These are phyloP conservation scores for Penicillium psychrosexuale DNA, from an alignment of 2,329 filamentous ascomycete species.

Conservation along the genomic window DNA sequence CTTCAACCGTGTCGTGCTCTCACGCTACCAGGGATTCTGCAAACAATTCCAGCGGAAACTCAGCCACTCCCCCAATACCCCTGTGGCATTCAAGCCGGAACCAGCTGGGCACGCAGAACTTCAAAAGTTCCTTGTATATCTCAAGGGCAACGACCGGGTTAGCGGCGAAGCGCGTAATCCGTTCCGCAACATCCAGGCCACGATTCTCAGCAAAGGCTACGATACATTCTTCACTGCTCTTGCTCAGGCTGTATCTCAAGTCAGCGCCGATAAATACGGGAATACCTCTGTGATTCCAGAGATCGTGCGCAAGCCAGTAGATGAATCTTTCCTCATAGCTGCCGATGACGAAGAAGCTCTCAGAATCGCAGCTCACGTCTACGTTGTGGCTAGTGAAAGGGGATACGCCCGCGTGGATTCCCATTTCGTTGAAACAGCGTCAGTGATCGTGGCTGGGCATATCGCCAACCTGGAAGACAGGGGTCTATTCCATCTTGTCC, in stretches of 20 bases:
- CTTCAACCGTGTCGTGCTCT: slow-evolving; percentile 79
- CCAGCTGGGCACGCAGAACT: slow-evolving; percentile 48
- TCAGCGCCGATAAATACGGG: slow-evolving; percentile 26
- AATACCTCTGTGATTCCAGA: slow-evolving; percentile 35
- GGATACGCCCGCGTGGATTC: slow-evolving; percentile 49
- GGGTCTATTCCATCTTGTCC: slow-evolving; percentile 73
- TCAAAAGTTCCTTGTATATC: slow-evolving; percentile 37
- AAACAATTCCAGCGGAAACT: slow-evolving; percentile 44
- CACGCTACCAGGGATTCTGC: slow-evolving; percentile 71
- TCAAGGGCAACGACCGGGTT: slow-evolving; percentile 36
- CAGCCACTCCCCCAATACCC: slow-evolving; percentile 54
- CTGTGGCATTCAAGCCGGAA: slow-evolving; percentile 55
- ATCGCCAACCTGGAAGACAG: slow-evolving; percentile 72
- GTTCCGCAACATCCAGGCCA: slow-evolving; percentile 45
- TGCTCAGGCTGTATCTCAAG: slow-evolving; percentile 42
- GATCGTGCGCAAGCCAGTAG: slow-evolving; percentile 50
- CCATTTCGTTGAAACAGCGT: slow-evolving; percentile 61
- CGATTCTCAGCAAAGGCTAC: slow-evolving; percentile 43
- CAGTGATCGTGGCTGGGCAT: slow-evolving; percentile 69
- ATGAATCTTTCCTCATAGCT: slow-evolving; percentile 46
- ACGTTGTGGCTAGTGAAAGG: slow-evolving; percentile 64
- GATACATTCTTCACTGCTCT: slow-evolving; percentile 41
- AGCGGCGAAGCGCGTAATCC: slow-evolving; percentile 43
- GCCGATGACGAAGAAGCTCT: slow-evolving; percentile 57
- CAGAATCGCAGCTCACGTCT: slow-evolving; percentile 65